phyloP scores from a whole-genome alignment of 2,329 filamentous ascomycete genomes.

The Venturia aucupariae region DNA sequence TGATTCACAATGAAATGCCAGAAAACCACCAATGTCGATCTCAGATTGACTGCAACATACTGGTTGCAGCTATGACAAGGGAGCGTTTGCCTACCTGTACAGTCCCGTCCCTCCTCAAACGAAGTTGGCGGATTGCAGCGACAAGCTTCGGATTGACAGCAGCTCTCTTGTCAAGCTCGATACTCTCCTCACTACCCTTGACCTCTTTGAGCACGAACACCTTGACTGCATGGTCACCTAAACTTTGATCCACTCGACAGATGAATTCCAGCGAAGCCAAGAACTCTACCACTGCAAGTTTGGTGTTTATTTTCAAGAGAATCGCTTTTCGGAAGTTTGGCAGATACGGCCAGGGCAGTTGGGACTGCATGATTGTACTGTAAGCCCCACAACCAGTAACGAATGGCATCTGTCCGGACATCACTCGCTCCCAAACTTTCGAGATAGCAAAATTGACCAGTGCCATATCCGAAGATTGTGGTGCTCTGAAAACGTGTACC shows the following conservation, averaged over 20 bases:
- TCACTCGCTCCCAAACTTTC: neutral
- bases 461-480: neutral
- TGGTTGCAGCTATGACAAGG: no score
- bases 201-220: neutral
- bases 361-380: neutral
- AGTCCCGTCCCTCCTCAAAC: neutral
- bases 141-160: neutral
- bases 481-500: neutral
- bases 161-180: neutral
- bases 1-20: neutral
- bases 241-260: neutral
- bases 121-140: neutral
- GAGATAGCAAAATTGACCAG: neutral
- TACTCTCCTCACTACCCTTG: neutral
- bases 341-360: neutral
- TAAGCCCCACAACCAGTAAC: neutral
- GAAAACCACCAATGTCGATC: neutral
- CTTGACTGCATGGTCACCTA: neutral
- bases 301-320: neutral
- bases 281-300: neutral
- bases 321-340: neutral
- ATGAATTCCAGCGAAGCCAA: neutral
- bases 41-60: neutral
- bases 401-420: neutral
- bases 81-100: neutral